phyloP scores from a whole-genome alignment of 2,329 filamentous ascomycete species.

The Alternaria sp. region DNA sequence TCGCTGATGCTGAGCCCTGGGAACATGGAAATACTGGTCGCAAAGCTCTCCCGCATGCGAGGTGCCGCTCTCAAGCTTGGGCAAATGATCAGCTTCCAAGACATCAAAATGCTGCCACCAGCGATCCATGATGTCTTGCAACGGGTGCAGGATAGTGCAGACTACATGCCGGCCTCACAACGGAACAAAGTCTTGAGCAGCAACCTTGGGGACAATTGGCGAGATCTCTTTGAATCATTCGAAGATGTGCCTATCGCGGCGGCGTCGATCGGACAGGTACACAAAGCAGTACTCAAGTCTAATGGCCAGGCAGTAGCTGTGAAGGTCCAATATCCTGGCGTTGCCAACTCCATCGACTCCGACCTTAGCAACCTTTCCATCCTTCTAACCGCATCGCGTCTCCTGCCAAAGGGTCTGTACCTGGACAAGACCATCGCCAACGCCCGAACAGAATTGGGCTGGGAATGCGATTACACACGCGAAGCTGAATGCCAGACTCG shows the following conservation, averaged over 20 bases:
- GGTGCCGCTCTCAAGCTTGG: conserved; percentile 96
- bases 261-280: conserved; percentile 96
- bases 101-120: conserved; percentile 89
- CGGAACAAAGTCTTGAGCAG: conserved; percentile 79
- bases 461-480: conserved; percentile 95
- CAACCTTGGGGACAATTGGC: conserved; percentile 85
- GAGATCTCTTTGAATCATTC: conserved; percentile 80
- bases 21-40: conserved; percentile 92
- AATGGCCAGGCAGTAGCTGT: conserved; percentile 82
- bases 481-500: conserved; percentile 81
- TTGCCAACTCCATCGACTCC: conserved; percentile 93
- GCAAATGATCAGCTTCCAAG: conserved; percentile 98
- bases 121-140: conserved; percentile 89
- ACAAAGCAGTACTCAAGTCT: conserved; percentile 79
- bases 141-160: conserved; percentile 92
- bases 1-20: conserved; percentile 85
- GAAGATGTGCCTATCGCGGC: conserved; percentile 92
- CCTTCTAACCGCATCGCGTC: conserved; percentile 84
- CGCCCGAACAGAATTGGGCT: conserved; percentile 85
- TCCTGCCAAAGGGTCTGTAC: conserved; percentile 90
- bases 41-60: conserved; percentile 93
- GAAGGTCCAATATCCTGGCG: conserved; percentile 97
- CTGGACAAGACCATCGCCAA: conserved; percentile 98
- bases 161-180: conserved; percentile 97
- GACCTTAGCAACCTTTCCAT: conserved; percentile 93